Percentiles rank a stretch among this genome's conserved stretches.
phyloP scores from a whole-genome alignment of 306 rosid species.

The Betula pendula region DNA sequence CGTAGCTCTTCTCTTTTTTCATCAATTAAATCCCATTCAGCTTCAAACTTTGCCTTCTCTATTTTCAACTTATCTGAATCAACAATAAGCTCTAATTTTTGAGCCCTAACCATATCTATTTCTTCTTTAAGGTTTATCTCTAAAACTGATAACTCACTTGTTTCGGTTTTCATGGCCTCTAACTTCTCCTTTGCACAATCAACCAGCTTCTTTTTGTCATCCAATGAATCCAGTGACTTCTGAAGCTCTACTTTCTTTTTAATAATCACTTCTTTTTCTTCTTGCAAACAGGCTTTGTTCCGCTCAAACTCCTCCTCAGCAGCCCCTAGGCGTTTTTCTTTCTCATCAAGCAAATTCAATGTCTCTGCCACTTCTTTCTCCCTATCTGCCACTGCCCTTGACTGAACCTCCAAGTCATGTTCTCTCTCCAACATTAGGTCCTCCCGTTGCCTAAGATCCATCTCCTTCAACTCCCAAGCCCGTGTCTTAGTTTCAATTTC shows the following conservation, averaged over 20 bases:
- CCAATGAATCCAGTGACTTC: slow-evolving; percentile 57
- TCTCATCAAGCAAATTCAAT: slow-evolving; percentile 58
- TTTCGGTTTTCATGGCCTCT: slow-evolving; percentile 73
- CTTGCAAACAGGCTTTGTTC: slow-evolving; percentile 54
- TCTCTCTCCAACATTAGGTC: slow-evolving; percentile 71
- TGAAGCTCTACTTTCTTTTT: slow-evolving; percentile 67
- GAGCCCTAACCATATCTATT: slow-evolving; percentile 76
- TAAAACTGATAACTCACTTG: slow-evolving; percentile 68
- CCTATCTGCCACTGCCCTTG: slow-evolving; percentile 59
- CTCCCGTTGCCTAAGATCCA: slow-evolving; percentile 79
- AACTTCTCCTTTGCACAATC: slow-evolving; percentile 62
- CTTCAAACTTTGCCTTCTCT: slow-evolving; percentile 93
- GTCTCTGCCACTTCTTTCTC: slow-evolving; percentile 72
- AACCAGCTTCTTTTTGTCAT: slow-evolving; percentile 55
- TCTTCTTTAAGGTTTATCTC: slow-evolving; percentile 92
- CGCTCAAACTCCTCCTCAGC: slow-evolving; percentile 63
- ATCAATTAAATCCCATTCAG: slow-evolving; percentile 94
- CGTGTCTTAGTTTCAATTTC: slow-evolving; percentile 83
- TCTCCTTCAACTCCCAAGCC: slow-evolving; percentile 97
- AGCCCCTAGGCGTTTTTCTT: slow-evolving; percentile 50
- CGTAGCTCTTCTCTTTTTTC: slow-evolving; percentile 75
- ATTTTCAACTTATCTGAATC: slow-evolving; percentile 72
- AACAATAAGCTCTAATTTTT: slow-evolving; percentile 67
- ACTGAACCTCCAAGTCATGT: slow-evolving; percentile 67
- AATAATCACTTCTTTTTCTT: slow-evolving; percentile 63